Conservation (phyloP, 164 flowering plant species). For the Aristolochia contorta region DNA sequence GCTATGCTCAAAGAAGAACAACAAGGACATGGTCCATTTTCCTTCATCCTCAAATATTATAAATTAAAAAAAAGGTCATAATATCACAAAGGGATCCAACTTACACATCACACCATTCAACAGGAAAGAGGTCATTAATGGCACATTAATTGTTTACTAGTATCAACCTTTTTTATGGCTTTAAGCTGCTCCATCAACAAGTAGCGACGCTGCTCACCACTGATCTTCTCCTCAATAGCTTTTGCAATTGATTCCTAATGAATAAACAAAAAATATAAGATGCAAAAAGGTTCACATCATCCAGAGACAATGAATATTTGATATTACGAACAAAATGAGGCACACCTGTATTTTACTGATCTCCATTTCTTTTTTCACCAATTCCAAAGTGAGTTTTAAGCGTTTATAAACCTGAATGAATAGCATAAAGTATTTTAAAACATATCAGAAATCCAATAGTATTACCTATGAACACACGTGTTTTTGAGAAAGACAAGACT, state of each 20-base stretch:
- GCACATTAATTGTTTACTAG: no score
- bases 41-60: no score
- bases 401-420: slow-evolving; percentile 81
- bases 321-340: background rate
- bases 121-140: no score
- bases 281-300: no score
- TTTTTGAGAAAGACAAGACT: no score
- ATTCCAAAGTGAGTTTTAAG: slow-evolving; percentile 68
- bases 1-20: no score
- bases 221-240: slow-evolving; percentile 96
- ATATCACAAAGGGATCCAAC: no score
- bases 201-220: slow-evolving; percentile 94
- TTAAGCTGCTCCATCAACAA: slow-evolving; percentile 94
- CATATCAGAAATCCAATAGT: background rate
- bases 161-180: slow-evolving; percentile 87
- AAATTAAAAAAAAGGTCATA: no score
- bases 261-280: background rate
- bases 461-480: no score
- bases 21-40: no score
- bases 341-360: slow-evolving; percentile 93
- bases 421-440: background rate
- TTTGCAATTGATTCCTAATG: slow-evolving; percentile 89
- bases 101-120: no score
- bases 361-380: slow-evolving; percentile 95
- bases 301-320: no score